Conservation (phyloP, 2,329 filamentous ascomycete species). For the Arthrobotrys entomopaga region DNA sequence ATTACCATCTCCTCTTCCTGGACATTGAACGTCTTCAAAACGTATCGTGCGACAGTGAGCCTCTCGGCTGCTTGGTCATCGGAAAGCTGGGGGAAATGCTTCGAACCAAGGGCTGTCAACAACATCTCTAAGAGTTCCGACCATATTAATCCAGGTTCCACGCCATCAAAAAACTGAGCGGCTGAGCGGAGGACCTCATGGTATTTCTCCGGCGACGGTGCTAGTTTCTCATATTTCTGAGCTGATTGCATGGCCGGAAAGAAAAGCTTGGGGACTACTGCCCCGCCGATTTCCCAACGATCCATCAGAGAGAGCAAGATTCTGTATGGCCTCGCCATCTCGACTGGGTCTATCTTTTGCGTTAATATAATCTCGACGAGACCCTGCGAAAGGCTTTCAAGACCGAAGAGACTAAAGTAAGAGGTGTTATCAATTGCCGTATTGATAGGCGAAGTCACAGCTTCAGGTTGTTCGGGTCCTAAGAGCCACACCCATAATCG, state of each 20-base stretch:
- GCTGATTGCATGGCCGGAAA: slow-evolving; percentile 85
- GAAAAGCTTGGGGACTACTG: slow-evolving; percentile 88
- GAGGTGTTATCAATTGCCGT: slow-evolving; percentile 68
- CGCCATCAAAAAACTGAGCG: slow-evolving; percentile 95
- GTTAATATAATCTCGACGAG: slow-evolving; percentile 79
- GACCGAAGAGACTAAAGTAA: slow-evolving; percentile 84
- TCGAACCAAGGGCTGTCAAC: slow-evolving; percentile 65
- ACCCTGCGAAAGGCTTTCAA: slow-evolving; percentile 77
- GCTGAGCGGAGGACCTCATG: slow-evolving; percentile 90
- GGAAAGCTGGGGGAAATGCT: slow-evolving; percentile 64
- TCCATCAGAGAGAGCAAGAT: slow-evolving; percentile 97
- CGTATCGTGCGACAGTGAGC: slow-evolving; percentile 72
- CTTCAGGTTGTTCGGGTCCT: slow-evolving; percentile 71
- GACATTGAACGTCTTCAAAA: slow-evolving; percentile 88
- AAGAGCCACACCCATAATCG: slow-evolving; percentile 96
- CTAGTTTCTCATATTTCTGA: slow-evolving; percentile 74
- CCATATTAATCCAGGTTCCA: slow-evolving; percentile 94
- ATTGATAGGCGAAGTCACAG: slow-evolving; percentile 58
- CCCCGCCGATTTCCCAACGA: slow-evolving; percentile 92
- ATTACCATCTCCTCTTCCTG: slow-evolving; percentile 95
- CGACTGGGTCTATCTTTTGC: slow-evolving; percentile 68
- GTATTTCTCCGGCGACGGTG: slow-evolving; percentile 75
- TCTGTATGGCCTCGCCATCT: slow-evolving; percentile 84
- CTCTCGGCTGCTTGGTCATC: slow-evolving; percentile 63
- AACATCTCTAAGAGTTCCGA: slow-evolving; percentile 79